Conservation (phyloP, 2,329 filamentous ascomycete species). For the Fusarium sp. region DNA sequence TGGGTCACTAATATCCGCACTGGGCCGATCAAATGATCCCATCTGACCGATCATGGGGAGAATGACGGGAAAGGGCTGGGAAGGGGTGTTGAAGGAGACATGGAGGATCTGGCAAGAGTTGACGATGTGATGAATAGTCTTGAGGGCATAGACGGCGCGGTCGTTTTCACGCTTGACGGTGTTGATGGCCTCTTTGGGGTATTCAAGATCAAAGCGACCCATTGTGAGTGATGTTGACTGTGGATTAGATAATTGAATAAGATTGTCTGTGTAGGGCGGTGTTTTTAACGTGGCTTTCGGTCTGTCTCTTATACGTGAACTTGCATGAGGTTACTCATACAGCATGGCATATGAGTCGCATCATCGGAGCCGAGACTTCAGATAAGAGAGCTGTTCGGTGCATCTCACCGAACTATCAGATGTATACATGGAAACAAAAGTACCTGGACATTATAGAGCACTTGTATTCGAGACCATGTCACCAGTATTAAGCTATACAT, state of each 20-base stretch:
- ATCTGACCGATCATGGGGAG: constrained; percentile 90
- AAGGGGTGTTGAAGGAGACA: constrained; percentile 77
- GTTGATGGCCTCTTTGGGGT: constrained; percentile 73
- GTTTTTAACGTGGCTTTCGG: background rate
- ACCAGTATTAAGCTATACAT: constrained; percentile 4
- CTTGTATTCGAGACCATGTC: constrained; percentile 1
- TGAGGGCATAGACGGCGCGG: constrained; percentile 76
- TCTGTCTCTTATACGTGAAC: constrained; percentile 16
- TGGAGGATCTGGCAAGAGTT: constrained; percentile 81
- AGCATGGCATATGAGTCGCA: background rate
- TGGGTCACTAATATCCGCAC: constrained; percentile 70
- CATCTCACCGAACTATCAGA: constrained; percentile 5
- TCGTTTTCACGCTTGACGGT: constrained; percentile 76
- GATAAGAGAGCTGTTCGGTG: constrained; percentile 6
- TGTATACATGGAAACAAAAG: background rate
- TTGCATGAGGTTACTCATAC: background rate
- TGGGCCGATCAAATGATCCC: constrained; percentile 76
- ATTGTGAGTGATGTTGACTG: constrained; percentile 38
- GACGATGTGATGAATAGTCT: constrained; percentile 80
- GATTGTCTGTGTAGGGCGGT: background rate
- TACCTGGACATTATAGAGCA: background rate
- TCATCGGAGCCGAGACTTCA: constrained; percentile 18
- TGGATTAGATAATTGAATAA: background rate
- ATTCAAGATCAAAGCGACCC: constrained; percentile 62
- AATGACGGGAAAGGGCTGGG: constrained; percentile 78